Evolutionary conservation across 2,329 filamentous ascomycete species (phyloP).

Genomic region (Helotiales sp.): DNA sequence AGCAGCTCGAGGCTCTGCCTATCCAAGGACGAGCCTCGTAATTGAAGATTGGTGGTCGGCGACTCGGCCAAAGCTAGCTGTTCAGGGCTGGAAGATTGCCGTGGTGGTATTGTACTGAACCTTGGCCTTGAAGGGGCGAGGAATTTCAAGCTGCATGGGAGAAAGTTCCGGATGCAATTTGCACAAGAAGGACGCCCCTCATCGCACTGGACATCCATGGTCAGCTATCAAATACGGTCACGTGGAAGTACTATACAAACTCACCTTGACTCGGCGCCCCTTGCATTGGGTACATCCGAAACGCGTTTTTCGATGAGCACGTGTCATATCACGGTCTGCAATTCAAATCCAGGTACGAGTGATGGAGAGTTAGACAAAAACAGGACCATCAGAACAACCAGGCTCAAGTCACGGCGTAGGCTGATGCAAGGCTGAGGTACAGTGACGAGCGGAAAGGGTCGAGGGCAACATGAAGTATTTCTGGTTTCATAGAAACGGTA

Average conservation of each 20-base stretch:
- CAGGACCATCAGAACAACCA: no score
- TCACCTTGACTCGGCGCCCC: conserved; percentile 15
- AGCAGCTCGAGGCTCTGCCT: conserved; percentile 1
- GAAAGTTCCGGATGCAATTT: conserved; percentile 14
- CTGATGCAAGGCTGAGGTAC: no score
- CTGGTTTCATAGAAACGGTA: no score
- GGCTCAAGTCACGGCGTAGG: no score
- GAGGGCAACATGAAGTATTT: no score
- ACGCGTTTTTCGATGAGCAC: conserved; percentile 14
- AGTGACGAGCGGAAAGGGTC: no score
- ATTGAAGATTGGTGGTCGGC: neutral
- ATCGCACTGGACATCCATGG: conserved; percentile 17
- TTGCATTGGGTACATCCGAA: conserved; percentile 18
- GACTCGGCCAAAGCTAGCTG: neutral
- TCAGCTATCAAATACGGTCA: neutral
- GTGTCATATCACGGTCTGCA: neutral
- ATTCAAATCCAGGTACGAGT: neutral
- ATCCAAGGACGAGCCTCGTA: neutral
- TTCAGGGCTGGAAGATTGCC: neutral
- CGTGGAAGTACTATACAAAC: neutral
- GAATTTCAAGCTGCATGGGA: conserved; percentile 18
- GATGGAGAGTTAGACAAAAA: no score
- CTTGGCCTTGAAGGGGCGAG: conserved; percentile 2
- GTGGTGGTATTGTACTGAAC: neutral
- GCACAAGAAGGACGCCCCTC: conserved; percentile 19